Evolutionary conservation across 2,329 filamentous ascomycete species (phyloP).

Genomic region (Aureobasidium sp.): DNA sequence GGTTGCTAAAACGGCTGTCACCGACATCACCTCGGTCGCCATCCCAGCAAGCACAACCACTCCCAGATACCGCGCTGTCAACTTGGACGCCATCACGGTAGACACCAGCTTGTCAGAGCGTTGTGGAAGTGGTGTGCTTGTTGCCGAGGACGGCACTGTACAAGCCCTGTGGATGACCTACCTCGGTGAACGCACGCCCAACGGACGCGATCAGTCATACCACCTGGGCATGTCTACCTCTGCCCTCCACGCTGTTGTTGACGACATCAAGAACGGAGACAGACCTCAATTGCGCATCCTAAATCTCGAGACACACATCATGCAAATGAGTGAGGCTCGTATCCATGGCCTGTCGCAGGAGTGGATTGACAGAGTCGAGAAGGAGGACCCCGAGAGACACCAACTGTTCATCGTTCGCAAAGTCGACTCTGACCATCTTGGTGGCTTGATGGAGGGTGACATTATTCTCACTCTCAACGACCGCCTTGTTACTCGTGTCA

Average conservation of each 20-base stretch:
- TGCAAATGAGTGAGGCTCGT: conserved; percentile 92
- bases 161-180: conserved; percentile 97
- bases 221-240: conserved; percentile 87
- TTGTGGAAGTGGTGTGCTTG: conserved; percentile 87
- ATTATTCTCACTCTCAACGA: conserved; percentile 85
- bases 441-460: conserved; percentile 77
- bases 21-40: conserved; percentile 92
- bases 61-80: conserved; percentile 87
- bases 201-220: conserved; percentile 88
- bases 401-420: conserved; percentile 99
- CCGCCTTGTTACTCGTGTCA: conserved; percentile 85
- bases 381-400: conserved; percentile 82
- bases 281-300: conserved; percentile 80
- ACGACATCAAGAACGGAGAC: conserved; percentile 70
- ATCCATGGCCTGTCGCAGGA: conserved; percentile 96
- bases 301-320: conserved; percentile 86
- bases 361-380: conserved; percentile 85
- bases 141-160: conserved; percentile 82
- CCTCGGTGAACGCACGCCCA: conserved; percentile 74
- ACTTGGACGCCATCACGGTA: conserved; percentile 93
- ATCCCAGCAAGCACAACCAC: conserved; percentile 90
- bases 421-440: conserved; percentile 55
- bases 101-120: conserved; percentile 86
- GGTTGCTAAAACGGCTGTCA: conserved; percentile 87
- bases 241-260: conserved; percentile 78